Percentiles rank a stretch among this genome's conserved stretches.
Evolutionary conservation across 371 early-diverging fungal genomes (phyloP).

Genomic region (Batkoa obscura): DNA sequence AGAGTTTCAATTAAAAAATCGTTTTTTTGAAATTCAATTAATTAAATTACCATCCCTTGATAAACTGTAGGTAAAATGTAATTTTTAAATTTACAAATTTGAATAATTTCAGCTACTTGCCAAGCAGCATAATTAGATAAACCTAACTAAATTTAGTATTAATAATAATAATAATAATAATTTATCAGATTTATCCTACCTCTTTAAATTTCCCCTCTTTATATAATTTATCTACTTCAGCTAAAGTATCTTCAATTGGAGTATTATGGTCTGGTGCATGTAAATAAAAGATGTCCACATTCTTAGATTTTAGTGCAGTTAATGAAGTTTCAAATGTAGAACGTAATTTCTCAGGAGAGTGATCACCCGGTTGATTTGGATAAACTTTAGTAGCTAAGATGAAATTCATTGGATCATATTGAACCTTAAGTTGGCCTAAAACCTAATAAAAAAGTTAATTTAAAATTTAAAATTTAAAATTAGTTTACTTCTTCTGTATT

Average conservation of each 20-base stretch:
- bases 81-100: conserved; percentile 16
- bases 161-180: neutral
- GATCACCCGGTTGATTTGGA: conserved; percentile 27
- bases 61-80: conserved; percentile 26
- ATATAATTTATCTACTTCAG: conserved; percentile 22
- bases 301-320: conserved; percentile 14
- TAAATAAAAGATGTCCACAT: conserved; percentile 27
- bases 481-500: conserved; percentile 22
- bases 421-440: conserved; percentile 18
- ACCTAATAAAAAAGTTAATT: conserved; percentile 5
- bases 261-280: conserved; percentile 28
- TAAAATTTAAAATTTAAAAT: no score
- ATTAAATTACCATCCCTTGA: conserved; percentile 19
- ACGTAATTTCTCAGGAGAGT: conserved; percentile 22
- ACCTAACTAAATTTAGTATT: conserved; percentile 15
- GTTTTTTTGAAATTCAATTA: neutral
- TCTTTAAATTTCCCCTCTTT: conserved; percentile 20
- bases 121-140: conserved; percentile 26
- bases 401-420: conserved; percentile 8
- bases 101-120: conserved; percentile 23
- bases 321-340: conserved; percentile 16
- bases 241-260: conserved; percentile 20
- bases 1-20: neutral
- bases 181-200: conserved; percentile 5
- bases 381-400: conserved; percentile 32